phyloP scores from a whole-genome alignment of 208 protist genomes.

The Leishmania guyanensis region DNA sequence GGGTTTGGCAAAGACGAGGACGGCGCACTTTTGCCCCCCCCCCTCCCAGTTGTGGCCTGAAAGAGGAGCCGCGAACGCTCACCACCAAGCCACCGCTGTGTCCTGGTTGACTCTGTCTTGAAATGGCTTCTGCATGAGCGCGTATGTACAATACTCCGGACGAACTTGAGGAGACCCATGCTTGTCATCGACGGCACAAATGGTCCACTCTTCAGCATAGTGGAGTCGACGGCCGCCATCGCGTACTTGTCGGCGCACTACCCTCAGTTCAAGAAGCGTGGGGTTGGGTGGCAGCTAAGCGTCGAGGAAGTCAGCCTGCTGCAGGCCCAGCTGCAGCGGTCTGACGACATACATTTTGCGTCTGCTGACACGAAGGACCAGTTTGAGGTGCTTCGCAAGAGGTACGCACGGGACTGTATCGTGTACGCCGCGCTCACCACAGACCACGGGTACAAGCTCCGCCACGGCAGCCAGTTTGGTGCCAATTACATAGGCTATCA shows the following conservation, averaged over 20 bases:
- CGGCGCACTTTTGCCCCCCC: background rate
- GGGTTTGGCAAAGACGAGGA: background rate
- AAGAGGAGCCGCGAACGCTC: background rate
- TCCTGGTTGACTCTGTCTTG: background rate
- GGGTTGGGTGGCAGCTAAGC: slow-evolving; percentile 48
- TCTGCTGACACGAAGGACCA: slow-evolving; percentile 11
- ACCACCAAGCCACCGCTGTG: background rate
- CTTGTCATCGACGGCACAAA: slow-evolving; percentile 18
- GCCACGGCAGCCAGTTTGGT: slow-evolving; percentile 68
- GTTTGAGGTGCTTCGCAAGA: slow-evolving; percentile 17
- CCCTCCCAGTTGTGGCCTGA: background rate
- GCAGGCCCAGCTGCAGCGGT: background rate
- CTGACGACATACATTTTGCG: slow-evolving; percentile 32
- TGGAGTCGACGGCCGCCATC: background rate
- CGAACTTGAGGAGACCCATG: background rate
- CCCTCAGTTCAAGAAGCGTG: slow-evolving; percentile 62
- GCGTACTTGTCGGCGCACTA: slow-evolving; percentile 27
- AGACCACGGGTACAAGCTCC: slow-evolving; percentile 41
- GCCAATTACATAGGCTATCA: slow-evolving; percentile 71
- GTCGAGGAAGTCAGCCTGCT: slow-evolving; percentile 65
- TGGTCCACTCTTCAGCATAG: slow-evolving; percentile 32
- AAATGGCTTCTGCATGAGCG: background rate
- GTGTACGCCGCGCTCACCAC: slow-evolving; percentile 55
- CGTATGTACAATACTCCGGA: too few species aligned
- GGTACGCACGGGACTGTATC: slow-evolving; percentile 38